Conservation (phyloP, 2,329 filamentous ascomycete genomes). For the Alternaria sp. region DNA sequence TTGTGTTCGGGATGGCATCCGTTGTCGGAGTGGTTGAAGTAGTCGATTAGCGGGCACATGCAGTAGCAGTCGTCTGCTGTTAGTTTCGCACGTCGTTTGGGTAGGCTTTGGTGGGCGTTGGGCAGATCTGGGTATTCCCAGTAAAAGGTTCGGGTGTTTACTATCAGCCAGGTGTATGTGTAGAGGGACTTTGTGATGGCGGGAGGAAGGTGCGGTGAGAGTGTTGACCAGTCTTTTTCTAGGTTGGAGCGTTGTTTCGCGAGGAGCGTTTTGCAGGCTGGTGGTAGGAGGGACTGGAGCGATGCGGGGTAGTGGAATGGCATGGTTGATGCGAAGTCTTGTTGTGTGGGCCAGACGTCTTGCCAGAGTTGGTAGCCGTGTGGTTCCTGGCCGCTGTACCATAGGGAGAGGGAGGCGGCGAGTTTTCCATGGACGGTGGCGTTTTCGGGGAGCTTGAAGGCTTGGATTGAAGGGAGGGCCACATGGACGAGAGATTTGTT, state of each 20-base stretch:
- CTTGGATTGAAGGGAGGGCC: slow-evolving; percentile 60
- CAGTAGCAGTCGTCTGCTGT: slow-evolving; percentile 66
- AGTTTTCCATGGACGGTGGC: slow-evolving; percentile 74
- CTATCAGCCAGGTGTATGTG: slow-evolving; percentile 65
- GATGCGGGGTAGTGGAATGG: slow-evolving; percentile 61
- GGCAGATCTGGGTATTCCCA: slow-evolving; percentile 54
- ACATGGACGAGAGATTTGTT: slow-evolving; percentile 67
- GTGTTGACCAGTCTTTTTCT: slow-evolving; percentile 56
- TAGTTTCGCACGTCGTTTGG: slow-evolving; percentile 50
- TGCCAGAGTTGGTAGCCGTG: slow-evolving; percentile 63
- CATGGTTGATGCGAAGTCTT: slow-evolving; percentile 65
- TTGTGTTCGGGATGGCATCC: slow-evolving; percentile 62
- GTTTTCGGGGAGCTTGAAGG: slow-evolving; percentile 57
- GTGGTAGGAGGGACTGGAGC: slow-evolving; percentile 50
- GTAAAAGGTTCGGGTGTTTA: slow-evolving; percentile 67
- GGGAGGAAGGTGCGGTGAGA: slow-evolving; percentile 53
- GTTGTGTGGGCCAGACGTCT: slow-evolving; percentile 68
- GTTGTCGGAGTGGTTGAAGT: slow-evolving; percentile 66
- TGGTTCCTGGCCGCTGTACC: slow-evolving; percentile 48
- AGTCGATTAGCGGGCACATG: slow-evolving; percentile 74
- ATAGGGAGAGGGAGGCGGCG: slow-evolving; percentile 69
- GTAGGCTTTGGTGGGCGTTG: slow-evolving; percentile 49
- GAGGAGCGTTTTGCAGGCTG: slow-evolving; percentile 53
- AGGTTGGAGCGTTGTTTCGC: slow-evolving; percentile 62
- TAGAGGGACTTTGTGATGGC: slow-evolving; percentile 53